These are phyloP conservation scores for Dichotomopilus funicola DNA, from an alignment of 2,329 filamentous ascomycete species.

Conservation along the genomic window DNA sequence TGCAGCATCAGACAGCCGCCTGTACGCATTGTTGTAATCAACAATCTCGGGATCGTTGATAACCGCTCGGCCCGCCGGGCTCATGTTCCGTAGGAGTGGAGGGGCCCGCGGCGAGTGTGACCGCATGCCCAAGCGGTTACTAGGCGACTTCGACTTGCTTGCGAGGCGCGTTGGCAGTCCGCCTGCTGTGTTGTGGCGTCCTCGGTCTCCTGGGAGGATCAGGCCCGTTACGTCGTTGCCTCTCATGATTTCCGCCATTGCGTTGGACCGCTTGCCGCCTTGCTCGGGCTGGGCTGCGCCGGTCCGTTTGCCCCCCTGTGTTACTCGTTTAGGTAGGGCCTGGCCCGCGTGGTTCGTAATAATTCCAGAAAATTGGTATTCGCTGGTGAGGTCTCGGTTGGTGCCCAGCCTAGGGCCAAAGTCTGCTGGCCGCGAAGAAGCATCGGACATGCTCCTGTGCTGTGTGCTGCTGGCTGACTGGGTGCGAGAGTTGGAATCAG, in stretches of 20 bases:
- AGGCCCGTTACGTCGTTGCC: constrained; percentile 45
- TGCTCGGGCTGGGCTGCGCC: constrained; percentile 43
- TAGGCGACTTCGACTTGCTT: constrained; percentile 49
- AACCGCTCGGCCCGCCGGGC: constrained; percentile 35
- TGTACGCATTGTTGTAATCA: constrained; percentile 64
- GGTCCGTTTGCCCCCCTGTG: constrained; percentile 37
- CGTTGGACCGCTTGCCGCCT: constrained; percentile 33
- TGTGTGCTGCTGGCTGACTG: constrained; percentile 28
- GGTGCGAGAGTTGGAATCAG: constrained; percentile 33
- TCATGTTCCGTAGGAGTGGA: constrained; percentile 30
- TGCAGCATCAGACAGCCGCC: constrained; percentile 64
- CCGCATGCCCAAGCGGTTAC: constrained; percentile 42
- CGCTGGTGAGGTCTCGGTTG: constrained; percentile 39
- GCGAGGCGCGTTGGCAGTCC: constrained; percentile 29
- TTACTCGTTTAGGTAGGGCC: constrained; percentile 45
- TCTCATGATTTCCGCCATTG: constrained; percentile 49
- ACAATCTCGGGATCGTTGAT: constrained; percentile 56
- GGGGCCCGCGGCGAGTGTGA: constrained; percentile 41
- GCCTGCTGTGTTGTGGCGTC: constrained; percentile 36
- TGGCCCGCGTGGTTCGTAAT: constrained; percentile 46
- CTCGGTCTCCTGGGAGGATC: constrained; percentile 42
- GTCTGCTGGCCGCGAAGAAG: constrained; percentile 40
- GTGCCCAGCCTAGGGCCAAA: constrained; percentile 37
- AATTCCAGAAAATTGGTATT: constrained; percentile 58
- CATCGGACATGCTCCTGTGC: constrained; percentile 52